phyloP scores from a whole-genome alignment of 768 basidiomycete species.

The Chalciporus pseudorubinellus region DNA sequence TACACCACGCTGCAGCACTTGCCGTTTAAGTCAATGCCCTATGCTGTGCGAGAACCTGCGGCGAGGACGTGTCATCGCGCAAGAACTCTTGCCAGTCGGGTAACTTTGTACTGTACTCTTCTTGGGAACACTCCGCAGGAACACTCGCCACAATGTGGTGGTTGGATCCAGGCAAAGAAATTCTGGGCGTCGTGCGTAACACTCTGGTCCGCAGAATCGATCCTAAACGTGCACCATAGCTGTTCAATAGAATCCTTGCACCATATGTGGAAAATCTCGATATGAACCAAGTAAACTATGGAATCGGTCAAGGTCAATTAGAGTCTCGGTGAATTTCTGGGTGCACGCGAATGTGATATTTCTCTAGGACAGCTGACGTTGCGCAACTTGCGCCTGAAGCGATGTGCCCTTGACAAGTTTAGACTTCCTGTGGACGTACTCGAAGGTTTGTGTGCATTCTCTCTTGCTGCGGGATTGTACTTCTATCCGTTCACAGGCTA shows the following conservation, averaged over 20 bases:
- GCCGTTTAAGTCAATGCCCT: constrained; percentile 32
- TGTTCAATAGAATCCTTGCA: constrained; percentile 89
- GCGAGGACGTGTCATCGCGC: neutral
- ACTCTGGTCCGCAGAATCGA: neutral
- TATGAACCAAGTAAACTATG: constrained; percentile 91
- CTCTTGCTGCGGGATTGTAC: neutral
- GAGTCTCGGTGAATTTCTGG: neutral
- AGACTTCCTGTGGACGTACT: constrained; percentile 92
- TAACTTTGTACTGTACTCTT: too few species aligned
- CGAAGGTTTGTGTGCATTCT: constrained; percentile 56
- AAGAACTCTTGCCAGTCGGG: too few species aligned
- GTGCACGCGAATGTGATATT: constrained; percentile 5
- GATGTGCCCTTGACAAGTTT: constrained; percentile 92
- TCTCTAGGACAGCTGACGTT: constrained; percentile 70
- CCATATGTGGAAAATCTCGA: constrained; percentile 97
- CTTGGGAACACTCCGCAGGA: neutral
- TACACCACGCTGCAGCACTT: too few species aligned
- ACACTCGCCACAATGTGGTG: constrained; percentile 65
- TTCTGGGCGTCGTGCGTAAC: constrained; percentile 63
- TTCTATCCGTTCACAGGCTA: constrained; percentile 50
- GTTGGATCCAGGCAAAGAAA: constrained; percentile 83
- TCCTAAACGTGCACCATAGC: constrained; percentile 32
- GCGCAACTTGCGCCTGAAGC: constrained; percentile 83
- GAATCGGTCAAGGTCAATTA: constrained; percentile 73
- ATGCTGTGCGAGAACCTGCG: too few species aligned